Evolutionary conservation across 257 asterid genomes (phyloP).

Genomic region (Ballota nigra): DNA sequence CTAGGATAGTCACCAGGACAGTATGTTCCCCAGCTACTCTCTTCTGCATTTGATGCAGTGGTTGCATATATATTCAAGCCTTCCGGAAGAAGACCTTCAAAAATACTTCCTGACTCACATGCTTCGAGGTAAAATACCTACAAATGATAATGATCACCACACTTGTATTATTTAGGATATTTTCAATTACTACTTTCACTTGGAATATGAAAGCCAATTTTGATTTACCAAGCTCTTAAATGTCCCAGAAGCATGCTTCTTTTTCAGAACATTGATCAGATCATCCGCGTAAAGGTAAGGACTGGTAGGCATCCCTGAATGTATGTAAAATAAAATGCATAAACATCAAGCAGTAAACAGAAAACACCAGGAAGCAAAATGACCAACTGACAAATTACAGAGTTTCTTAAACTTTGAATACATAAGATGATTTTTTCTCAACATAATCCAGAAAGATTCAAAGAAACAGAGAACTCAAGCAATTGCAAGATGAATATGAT

Average conservation of each 20-base stretch:
- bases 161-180: conserved; percentile 10
- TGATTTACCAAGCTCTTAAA: conserved; percentile 78
- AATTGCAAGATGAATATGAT: background rate
- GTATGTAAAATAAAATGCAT: conserved; percentile 16
- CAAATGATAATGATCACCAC: conserved; percentile 7
- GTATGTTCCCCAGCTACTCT: conserved; percentile 98
- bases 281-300: conserved; percentile 83
- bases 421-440: background rate
- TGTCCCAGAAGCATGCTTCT: conserved; percentile 85
- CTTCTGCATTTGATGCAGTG: conserved; percentile 93
- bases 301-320: conserved; percentile 86
- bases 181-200: background rate
- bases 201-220: background rate
- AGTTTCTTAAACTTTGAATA: background rate
- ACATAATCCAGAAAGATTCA: background rate
- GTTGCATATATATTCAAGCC: conserved; percentile 91
- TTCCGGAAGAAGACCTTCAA: conserved; percentile 91
- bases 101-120: conserved; percentile 93
- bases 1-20: conserved; percentile 90
- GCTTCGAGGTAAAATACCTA: conserved; percentile 97
- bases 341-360: background rate
- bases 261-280: conserved; percentile 58
- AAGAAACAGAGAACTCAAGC: background rate
- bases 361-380: background rate
- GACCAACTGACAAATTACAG: background rate